Evolutionary conservation across 768 basidiomycete species (phyloP).

Genomic region (Suillus subaureus): DNA sequence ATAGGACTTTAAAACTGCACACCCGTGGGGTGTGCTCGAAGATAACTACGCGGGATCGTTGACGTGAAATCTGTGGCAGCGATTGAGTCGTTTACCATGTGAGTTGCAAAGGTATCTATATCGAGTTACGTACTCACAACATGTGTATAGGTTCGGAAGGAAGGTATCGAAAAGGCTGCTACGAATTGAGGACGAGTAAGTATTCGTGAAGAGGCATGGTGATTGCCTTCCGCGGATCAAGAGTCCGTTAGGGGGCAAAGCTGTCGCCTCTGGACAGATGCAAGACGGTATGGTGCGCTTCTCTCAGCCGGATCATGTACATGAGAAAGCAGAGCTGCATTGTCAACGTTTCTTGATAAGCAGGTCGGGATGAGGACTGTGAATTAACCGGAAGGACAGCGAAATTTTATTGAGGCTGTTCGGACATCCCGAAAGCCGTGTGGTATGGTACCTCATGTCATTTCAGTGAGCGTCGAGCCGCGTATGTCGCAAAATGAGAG

Average conservation of each 20-base stretch:
- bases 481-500: conserved; percentile 20
- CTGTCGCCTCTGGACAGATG: not conserved
- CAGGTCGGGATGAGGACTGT: not conserved
- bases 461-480: conserved; percentile 24
- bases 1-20: conserved; percentile 19
- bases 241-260: not conserved
- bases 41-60: conserved; percentile 9
- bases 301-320: not conserved
- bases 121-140: not conserved
- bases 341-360: not conserved
- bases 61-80: conserved; percentile 11
- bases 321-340: not conserved
- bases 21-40: conserved; percentile 26
- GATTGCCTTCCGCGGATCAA: not conserved
- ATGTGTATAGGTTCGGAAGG: not conserved
- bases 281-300: not conserved
- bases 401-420: not conserved
- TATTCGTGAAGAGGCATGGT: not conserved
- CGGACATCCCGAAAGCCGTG: not conserved
- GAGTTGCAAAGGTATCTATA: not conserved
- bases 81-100: not conserved
- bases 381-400: conserved; percentile 1
- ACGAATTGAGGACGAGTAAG: not conserved
- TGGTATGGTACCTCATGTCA: not conserved
- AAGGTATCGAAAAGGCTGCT: not conserved